phyloP scores from a whole-genome alignment of 345 rosid species.

The Eucalyptus regnans region DNA sequence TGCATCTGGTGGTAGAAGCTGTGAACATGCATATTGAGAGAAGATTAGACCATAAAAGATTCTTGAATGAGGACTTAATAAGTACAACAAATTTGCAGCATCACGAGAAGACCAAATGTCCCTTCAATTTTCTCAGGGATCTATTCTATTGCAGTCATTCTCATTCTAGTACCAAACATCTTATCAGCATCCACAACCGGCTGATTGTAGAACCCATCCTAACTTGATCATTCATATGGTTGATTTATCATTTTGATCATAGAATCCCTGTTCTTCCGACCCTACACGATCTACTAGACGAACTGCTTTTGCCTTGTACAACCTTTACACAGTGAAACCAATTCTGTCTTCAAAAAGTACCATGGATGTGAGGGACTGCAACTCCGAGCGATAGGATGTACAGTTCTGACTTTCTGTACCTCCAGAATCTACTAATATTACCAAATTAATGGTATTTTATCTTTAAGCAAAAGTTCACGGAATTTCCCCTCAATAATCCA shows the following conservation, averaged over 20 bases:
- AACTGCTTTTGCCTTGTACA: background rate
- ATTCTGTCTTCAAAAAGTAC: background rate
- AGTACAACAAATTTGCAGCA: background rate
- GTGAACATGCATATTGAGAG: background rate
- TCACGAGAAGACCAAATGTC: background rate
- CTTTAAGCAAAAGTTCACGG: background rate
- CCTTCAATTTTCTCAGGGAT: background rate
- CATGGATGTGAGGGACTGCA: background rate
- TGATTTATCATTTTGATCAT: background rate
- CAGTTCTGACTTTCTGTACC: background rate
- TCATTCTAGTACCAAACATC: background rate
- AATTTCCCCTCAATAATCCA: background rate
- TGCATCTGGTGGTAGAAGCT: constrained; percentile 54
- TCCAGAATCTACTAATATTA: background rate
- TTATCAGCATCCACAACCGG: background rate
- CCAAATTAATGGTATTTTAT: background rate
- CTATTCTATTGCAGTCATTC: background rate
- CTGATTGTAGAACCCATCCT: background rate
- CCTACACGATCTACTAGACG: background rate
- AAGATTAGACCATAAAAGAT: background rate
- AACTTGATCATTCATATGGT: background rate
- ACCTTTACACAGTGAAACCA: background rate
- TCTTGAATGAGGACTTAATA: background rate
- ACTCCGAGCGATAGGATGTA: background rate
- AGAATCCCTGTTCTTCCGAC: background rate